These are phyloP conservation scores for Ajuga chamaepitys DNA, from an alignment of 257 asterid genomes.

Conservation along the genomic window DNA sequence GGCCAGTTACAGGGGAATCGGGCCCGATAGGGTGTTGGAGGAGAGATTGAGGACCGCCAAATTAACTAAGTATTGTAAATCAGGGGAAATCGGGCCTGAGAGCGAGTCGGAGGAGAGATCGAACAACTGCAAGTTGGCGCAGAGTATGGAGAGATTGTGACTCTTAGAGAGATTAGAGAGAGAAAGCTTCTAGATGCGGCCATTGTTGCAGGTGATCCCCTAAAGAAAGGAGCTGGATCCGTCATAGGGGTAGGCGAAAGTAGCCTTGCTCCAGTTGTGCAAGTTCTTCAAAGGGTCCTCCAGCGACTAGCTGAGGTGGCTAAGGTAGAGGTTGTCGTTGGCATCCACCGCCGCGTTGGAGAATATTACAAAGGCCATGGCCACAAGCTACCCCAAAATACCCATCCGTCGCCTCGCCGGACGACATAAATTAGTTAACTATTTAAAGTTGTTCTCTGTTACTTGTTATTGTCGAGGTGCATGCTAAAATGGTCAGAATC, in stretches of 20 bases:
- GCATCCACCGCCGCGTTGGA: constrained; percentile 77
- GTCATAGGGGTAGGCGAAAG: constrained; percentile 63
- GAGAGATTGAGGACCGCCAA: constrained; percentile 83
- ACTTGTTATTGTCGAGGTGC: constrained; percentile 12
- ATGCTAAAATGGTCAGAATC: no score
- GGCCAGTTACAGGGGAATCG: constrained; percentile 63
- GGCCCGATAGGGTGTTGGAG: constrained; percentile 54
- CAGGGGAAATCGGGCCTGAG: constrained; percentile 72
- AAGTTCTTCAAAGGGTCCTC: constrained; percentile 59
- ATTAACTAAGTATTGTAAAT: constrained; percentile 63
- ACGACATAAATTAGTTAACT: no score
- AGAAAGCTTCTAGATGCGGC: constrained; percentile 79
- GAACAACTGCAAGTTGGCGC: constrained; percentile 81
- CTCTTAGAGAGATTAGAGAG: constrained; percentile 63
- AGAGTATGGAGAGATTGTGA: constrained; percentile 76
- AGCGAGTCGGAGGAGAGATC: constrained; percentile 79
- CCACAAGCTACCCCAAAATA: constrained; percentile 16
- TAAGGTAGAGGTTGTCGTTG: constrained; percentile 66
- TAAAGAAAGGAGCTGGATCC: constrained; percentile 66
- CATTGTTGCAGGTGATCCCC: constrained; percentile 94
- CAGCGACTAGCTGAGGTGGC: constrained; percentile 54
- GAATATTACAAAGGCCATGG: constrained; percentile 20
- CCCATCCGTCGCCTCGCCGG: constrained; percentile 33
- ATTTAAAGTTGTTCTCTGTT: neutral
- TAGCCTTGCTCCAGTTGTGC: constrained; percentile 65